Percentiles rank a stretch among this genome's conserved stretches.
phyloP scores from a whole-genome alignment of 2,329 filamentous ascomycete genomes.

The Trichoderma hamatum region DNA sequence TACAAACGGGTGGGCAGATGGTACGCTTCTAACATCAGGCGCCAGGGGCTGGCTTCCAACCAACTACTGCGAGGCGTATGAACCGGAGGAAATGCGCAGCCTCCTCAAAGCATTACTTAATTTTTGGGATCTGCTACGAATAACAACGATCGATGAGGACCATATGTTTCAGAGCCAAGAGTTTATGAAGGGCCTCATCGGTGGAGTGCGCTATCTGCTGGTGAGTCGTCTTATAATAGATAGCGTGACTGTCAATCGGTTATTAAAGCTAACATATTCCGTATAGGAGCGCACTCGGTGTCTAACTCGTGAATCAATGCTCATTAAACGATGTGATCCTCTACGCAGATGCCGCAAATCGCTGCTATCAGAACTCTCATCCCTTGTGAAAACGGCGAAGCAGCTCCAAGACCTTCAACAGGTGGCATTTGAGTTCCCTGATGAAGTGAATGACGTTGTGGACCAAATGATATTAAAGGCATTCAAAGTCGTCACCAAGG shows the following conservation, averaged over 20 bases:
- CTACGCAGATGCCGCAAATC: conserved; percentile 83
- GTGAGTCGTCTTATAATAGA: conserved; percentile 55
- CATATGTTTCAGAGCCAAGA: conserved; percentile 88
- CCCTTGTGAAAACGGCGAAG: conserved; percentile 87
- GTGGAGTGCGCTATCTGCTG: conserved; percentile 85
- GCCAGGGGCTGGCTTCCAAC: conserved; percentile 94
- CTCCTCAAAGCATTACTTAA: conserved; percentile 84
- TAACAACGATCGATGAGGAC: conserved; percentile 73
- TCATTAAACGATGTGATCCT: conserved; percentile 74
- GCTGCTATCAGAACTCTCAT: conserved; percentile 84
- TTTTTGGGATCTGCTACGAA: conserved; percentile 88
- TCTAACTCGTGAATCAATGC: conserved; percentile 75
- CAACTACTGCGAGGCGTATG: conserved; percentile 96
- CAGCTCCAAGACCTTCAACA: conserved; percentile 74
- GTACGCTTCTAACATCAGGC: conserved; percentile 82
- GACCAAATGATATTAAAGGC: conserved; percentile 94
- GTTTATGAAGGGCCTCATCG: conserved; percentile 91
- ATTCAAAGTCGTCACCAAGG: conserved; percentile 90
- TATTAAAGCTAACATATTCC: conserved; percentile 24
- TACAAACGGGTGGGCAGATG: conserved; percentile 98
- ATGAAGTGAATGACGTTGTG: conserved; percentile 73
- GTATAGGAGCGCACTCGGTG: conserved; percentile 83
- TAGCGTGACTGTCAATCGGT: neutral
- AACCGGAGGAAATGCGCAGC: conserved; percentile 82
- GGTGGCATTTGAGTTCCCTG: conserved; percentile 48